Conservation (phyloP, 2,329 filamentous ascomycete genomes). For the Eutypella sp. region DNA sequence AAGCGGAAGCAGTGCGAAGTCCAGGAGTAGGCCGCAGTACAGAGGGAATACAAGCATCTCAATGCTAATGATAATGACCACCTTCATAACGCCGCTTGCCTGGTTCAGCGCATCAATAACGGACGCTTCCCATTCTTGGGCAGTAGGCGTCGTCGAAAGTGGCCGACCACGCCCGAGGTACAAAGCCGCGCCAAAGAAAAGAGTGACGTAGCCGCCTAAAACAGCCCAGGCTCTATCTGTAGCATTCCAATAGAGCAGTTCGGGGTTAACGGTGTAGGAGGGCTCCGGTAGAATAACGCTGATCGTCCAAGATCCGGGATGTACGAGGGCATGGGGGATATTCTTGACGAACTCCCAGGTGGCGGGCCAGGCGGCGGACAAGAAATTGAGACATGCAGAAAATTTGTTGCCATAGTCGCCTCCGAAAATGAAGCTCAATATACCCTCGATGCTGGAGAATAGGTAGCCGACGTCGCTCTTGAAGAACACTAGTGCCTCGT, state of each 20-base stretch:
- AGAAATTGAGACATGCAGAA: conserved; percentile 14
- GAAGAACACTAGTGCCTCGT: conserved; percentile 60
- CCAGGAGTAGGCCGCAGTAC: conserved; percentile 89
- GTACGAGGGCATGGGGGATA: conserved; percentile 32
- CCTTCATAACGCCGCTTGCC: conserved; percentile 94
- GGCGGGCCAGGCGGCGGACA: conserved; percentile 12
- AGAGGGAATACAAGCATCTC: conserved; percentile 97
- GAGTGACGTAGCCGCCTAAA: conserved; percentile 71
- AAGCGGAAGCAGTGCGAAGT: conserved; percentile 80
- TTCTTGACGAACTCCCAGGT: conserved; percentile 23
- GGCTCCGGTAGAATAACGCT: conserved; percentile 43
- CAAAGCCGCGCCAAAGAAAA: conserved; percentile 68
- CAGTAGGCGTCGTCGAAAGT: conserved; percentile 53
- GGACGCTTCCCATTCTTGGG: conserved; percentile 66
- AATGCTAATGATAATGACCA: conserved; percentile 96
- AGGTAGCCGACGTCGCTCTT: conserved; percentile 46
- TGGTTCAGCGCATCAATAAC: conserved; percentile 82
- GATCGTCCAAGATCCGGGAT: conserved; percentile 55
- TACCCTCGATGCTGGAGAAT: conserved; percentile 33
- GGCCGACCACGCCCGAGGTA: conserved; percentile 73
- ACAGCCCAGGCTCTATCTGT: conserved; percentile 68
- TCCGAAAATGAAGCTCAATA: conserved; percentile 39
- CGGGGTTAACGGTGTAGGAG: conserved; percentile 42
- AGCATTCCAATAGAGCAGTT: conserved; percentile 62
- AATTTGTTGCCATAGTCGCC: conserved; percentile 36